A percentile compares a stretch with the other conserved stretches of the same genome.
Conservation (phyloP, 805 yeast species). For the Saccharomycopsis babjevae region DNA sequence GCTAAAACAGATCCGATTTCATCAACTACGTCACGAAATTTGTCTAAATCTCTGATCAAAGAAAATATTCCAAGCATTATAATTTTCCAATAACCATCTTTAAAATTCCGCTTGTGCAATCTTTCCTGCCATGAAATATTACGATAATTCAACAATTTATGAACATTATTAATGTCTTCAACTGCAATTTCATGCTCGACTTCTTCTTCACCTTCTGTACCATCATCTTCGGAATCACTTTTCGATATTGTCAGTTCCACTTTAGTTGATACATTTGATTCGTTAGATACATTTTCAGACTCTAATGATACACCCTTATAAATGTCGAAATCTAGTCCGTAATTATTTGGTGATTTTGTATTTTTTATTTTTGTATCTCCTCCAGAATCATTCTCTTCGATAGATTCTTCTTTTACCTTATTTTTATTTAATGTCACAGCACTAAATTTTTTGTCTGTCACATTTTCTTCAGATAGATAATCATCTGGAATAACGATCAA, state of each 20-base stretch:
- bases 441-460: slow-evolving; percentile 16
- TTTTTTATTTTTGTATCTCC: slow-evolving; percentile 20
- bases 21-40: slow-evolving; percentile 39
- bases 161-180: slow-evolving; percentile 20
- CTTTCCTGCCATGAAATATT: slow-evolving; percentile 71
- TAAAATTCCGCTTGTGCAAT: slow-evolving; percentile 60
- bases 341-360: slow-evolving; percentile 13
- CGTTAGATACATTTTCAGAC: slow-evolving; percentile 16
- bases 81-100: slow-evolving; percentile 80
- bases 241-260: neutral
- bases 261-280: slow-evolving; percentile 18
- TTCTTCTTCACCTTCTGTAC: slow-evolving; percentile 18
- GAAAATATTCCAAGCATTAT: slow-evolving; percentile 65
- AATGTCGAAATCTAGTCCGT: slow-evolving; percentile 17
- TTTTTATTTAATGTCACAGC: slow-evolving; percentile 5
- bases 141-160: slow-evolving; percentile 41
- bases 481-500: slow-evolving; percentile 16
- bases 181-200: slow-evolving; percentile 19
- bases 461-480: neutral
- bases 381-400: slow-evolving; percentile 20
- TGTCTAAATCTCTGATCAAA: slow-evolving; percentile 45
- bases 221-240: slow-evolving; percentile 6
- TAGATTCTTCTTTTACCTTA: slow-evolving; percentile 21
- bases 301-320: slow-evolving; percentile 21
- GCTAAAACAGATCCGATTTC: slow-evolving; percentile 45